Base-by-base conservation (phyloP, 106 monocot species). In the Dioscorea alata region DNA sequence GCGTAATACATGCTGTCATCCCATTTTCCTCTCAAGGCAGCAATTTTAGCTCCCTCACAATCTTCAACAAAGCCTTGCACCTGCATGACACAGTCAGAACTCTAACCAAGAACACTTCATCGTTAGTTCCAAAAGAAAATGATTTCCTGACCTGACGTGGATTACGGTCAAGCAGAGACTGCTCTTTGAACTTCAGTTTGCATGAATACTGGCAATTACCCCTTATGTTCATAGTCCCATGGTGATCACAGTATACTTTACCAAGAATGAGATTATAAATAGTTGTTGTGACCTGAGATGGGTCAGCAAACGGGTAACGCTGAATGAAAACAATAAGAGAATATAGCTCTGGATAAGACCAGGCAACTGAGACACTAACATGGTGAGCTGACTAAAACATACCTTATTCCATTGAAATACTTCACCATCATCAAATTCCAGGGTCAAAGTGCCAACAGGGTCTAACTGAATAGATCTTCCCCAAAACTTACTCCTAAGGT, bases 201-300 rank as follows among this genome's bases (percentile, higher is more conserved):
- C 90, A 94, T 12, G 94, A 85, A 75, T 90, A 83, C 48, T 79
- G 78, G 25, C 61, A 69, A 59, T 87, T 94, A 8, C 94, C 87
- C 8, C 58, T 31, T 57, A 94, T 90, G 52, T 73, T 76, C 94
- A 94, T 94, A 65, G 64, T 74, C 53, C 94, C 94, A 76, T 90
- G 90, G 65, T 94, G 94, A 65, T 87, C 85, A 57, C 90, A 94
- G 61, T 85, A 90, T 42, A 94, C 63, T 74, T 87, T 87, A 64
- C 94, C 90, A 60, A 94, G 68, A 25, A 94, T 87, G 50, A 94
- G 84, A 76, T 94, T 94, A 59, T 88, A 84, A 78, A 94, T 87
- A 60, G 78, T 84, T 57, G 90, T 94, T 9, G 90, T 94, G 24
- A 94, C 94, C 93, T 93, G 70, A n/a, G 70, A 48, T 42, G 42